Evolutionary conservation across 345 rosid genomes (phyloP).

Genomic region (Physaria fendleri): DNA sequence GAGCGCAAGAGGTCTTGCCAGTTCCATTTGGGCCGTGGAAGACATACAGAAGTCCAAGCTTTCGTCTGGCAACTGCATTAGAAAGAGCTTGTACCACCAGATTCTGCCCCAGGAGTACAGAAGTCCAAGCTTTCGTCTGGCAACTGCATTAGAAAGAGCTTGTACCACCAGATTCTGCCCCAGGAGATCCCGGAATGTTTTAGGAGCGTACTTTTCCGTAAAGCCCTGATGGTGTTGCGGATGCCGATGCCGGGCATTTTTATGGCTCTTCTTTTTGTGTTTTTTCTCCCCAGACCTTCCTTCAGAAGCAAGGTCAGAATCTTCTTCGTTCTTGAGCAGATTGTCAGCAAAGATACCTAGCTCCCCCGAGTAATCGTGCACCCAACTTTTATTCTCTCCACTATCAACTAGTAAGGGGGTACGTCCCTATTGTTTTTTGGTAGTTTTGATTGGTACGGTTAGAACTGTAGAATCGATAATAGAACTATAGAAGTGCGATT

Average conservation of each 20-base stretch:
- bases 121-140: conserved; percentile 67
- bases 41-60: conserved; percentile 82
- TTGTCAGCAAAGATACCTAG: conserved; percentile 86
- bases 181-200: conserved; percentile 68
- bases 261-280: conserved; percentile 28
- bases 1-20: conserved; percentile 95
- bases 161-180: conserved; percentile 80
- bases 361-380: conserved; percentile 92
- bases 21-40: conserved; percentile 98
- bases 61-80: conserved; percentile 66
- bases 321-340: conserved; percentile 58
- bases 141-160: conserved; percentile 89
- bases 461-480: too few species aligned
- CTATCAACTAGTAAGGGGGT: conserved; percentile 85
- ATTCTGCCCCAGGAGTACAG: conserved; percentile 90
- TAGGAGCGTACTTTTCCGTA: conserved; percentile 82
- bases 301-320: conserved; percentile 88
- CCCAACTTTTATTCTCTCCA: conserved; percentile 64
- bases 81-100: conserved; percentile 89
- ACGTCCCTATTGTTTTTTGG: too few species aligned
- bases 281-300: conserved; percentile 55
- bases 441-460: too few species aligned
- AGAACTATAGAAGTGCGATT: too few species aligned
- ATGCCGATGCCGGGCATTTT: conserved; percentile 33
- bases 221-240: conserved; percentile 60